Percentiles rank a stretch among this genome's conserved stretches.
phyloP scores from a whole-genome alignment of 2,329 filamentous ascomycete species.

The Trichophyton rubrum region DNA sequence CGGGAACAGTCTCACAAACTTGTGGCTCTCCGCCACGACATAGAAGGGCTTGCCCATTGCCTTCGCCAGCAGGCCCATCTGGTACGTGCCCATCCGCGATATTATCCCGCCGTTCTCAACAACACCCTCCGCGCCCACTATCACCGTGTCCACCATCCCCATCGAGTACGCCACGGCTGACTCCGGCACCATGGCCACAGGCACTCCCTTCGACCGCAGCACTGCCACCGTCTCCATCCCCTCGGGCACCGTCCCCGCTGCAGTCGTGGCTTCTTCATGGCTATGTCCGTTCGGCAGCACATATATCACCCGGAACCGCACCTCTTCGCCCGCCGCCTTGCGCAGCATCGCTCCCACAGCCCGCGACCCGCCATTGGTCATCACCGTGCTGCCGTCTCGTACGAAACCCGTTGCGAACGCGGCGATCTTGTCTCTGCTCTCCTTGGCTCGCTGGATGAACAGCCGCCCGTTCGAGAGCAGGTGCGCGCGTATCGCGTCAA shows the following conservation, averaged over 20 bases:
- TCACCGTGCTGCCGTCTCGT: conserved; percentile 62
- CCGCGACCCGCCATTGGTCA: conserved; percentile 79
- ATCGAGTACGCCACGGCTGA: conserved; percentile 70
- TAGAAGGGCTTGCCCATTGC: conserved; percentile 66
- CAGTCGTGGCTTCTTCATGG: conserved; percentile 16
- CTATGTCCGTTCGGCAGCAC: conserved; percentile 38
- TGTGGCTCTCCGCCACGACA: conserved; percentile 89
- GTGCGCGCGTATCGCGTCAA: conserved; percentile 71
- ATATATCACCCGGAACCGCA: conserved; percentile 75
- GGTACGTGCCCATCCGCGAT: conserved; percentile 71
- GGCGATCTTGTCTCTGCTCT: conserved; percentile 71
- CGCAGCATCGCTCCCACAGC: conserved; percentile 68
- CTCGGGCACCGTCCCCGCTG: conserved; percentile 38
- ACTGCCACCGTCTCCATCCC: conserved; percentile 58
- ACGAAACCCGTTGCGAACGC: conserved; percentile 67
- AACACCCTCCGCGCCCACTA: conserved; percentile 65
- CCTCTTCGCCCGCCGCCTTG: conserved; percentile 56
- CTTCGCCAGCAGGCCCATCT: conserved; percentile 71
- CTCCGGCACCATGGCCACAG: conserved; percentile 68
- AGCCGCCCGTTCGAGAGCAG: conserved; percentile 73
- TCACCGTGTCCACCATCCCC: conserved; percentile 56
- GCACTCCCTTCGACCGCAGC: conserved; percentile 60
- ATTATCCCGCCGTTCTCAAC: conserved; percentile 91
- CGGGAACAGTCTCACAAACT: conserved; percentile 82
- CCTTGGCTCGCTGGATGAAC: conserved; percentile 78